Base-by-base conservation (phyloP, 2,329 filamentous ascomycete genomes). In the Talaromyces sp. region DNA sequence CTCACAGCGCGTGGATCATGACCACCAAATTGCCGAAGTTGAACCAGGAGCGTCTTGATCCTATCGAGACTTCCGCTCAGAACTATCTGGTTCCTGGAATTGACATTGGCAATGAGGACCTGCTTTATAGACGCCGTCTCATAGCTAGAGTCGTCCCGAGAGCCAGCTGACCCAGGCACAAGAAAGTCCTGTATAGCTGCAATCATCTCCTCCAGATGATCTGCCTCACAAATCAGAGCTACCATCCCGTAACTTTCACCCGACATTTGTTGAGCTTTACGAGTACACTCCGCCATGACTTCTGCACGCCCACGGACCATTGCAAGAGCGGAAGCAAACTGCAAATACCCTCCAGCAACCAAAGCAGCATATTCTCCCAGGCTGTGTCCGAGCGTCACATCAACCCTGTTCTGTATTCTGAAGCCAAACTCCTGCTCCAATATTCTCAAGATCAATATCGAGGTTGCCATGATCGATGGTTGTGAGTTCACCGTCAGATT, bases 61-160 rank as follows among this genome's bases (percentile, higher is more conserved):
- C 87, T 84, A 69, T 88, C 88, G 60, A 97, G 88, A 75, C 88
- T 93, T 39, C 93, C 93, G 72, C 90, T 95, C 59, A 98, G 82
- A 58, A 97, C 93, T 70, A 98, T 96, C 79, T 98, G 93, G 73
- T 96, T 96, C 79, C 92, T 95, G 75, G 88, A 91, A 79, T 98
- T 98, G 78, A 96, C 87, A 76, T 98, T 97, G 64, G 92, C 93
- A 69, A 98, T 92, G 68, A 89, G 81, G 58, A 97, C 93, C 76
- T 96, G 90, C 72, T 95, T 86, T 61, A 96, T 92, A 3, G 91
- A 86, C 18, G 90, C 89, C 33, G 87, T 77, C 67, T 90, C 84
- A 67, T 87, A 81, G 64, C 83, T 84, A 68, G 85, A 87, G 73
- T 92, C 89, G 60, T 84, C 83, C 71, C 88, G 89, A 64, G 84